A percentile compares a stretch with the other conserved stretches of the same genome.
These are phyloP conservation scores for Eimeria sp. DNA, from an alignment of 169 alveolate genomes.

Conservation along the genomic window DNA sequence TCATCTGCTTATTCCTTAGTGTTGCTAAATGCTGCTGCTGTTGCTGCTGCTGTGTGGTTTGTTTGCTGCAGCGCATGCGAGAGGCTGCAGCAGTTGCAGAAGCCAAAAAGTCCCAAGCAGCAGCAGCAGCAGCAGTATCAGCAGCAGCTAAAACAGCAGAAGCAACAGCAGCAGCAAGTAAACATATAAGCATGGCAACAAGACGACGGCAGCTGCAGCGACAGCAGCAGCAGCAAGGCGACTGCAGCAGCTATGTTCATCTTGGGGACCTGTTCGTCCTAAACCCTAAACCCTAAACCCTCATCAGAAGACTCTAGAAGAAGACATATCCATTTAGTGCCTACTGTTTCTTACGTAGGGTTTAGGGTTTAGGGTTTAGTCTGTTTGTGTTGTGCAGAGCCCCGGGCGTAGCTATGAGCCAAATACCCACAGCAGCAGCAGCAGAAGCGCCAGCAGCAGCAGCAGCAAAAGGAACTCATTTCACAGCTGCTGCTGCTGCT, in stretches of 20 bases:
- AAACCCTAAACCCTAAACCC: conserved; percentile 52
- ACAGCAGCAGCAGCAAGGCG: not conserved
- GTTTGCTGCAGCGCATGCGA: conserved; percentile 52
- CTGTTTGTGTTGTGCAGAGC: not conserved
- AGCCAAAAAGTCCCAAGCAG: conserved; percentile 29
- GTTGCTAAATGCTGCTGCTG: conserved; percentile 1
- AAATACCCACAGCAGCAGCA: not conserved
- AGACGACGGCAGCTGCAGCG: conserved; percentile 31
- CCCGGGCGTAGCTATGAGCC: not conserved
- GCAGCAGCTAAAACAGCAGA: conserved; percentile 21
- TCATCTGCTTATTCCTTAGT: not conserved
- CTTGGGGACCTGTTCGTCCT: conserved; percentile 30
- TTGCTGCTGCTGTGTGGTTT: conserved; percentile 1
- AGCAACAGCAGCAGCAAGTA: not conserved
- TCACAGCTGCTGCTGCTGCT: not conserved
- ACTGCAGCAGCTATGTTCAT: conserved; percentile 47
- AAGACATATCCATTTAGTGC: not conserved
- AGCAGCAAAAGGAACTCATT: not conserved
- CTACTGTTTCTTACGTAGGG: not conserved
- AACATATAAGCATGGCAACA: not conserved
- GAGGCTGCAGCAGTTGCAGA: conserved; percentile 50
- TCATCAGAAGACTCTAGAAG: not conserved
- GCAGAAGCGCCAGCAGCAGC: conserved; percentile 38
- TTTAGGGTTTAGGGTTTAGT: conserved; percentile 44
- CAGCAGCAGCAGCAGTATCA: conserved; percentile 46